These are phyloP conservation scores for Phytophthora megakarya DNA, from an alignment of 352 stramenopile genomes.

Conservation along the genomic window DNA sequence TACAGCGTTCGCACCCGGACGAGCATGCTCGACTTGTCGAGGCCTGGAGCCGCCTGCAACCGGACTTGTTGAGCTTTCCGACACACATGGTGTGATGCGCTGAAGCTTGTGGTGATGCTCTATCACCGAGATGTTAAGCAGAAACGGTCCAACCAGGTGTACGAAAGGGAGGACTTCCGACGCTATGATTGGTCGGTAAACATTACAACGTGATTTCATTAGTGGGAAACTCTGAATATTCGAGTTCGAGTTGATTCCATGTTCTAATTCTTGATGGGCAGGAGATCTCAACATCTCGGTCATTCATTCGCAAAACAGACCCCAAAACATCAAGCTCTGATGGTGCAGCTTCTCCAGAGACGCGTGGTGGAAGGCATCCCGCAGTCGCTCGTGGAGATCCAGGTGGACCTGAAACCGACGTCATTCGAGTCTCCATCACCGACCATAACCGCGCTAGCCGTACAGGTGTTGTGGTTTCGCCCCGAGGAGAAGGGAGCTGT, in stretches of 20 bases:
- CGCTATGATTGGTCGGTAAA: constrained; percentile 22
- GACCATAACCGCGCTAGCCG: constrained; percentile 36
- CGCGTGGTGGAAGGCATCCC: constrained; percentile 10
- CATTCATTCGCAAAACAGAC: constrained; percentile 24
- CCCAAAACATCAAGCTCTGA: constrained; percentile 3
- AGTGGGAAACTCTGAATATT: constrained; percentile 2
- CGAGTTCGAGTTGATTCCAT: neutral
- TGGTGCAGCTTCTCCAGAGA: constrained; percentile 29
- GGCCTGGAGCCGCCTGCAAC: constrained; percentile 72
- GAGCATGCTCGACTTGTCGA: constrained; percentile 75
- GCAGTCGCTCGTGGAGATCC: constrained; percentile 28
- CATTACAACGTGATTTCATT: constrained; percentile 25
- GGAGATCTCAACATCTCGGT: neutral
- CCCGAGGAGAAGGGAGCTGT: constrained; percentile 52
- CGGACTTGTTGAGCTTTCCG: constrained; percentile 61
- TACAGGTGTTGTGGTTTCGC: constrained; percentile 64
- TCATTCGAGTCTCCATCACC: constrained; percentile 9
- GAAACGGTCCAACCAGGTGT: constrained; percentile 7
- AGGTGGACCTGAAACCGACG: constrained; percentile 24
- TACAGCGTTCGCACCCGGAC: constrained; percentile 73
- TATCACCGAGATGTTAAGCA: constrained; percentile 20
- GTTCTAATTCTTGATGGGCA: constrained; percentile 17
- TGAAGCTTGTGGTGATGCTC: no score
- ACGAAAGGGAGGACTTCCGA: constrained; percentile 8
- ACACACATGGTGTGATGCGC: constrained; percentile 36